These are phyloP conservation scores for Aspergillus sp. DNA, from an alignment of 2,329 filamentous ascomycete genomes.

Conservation along the genomic window DNA sequence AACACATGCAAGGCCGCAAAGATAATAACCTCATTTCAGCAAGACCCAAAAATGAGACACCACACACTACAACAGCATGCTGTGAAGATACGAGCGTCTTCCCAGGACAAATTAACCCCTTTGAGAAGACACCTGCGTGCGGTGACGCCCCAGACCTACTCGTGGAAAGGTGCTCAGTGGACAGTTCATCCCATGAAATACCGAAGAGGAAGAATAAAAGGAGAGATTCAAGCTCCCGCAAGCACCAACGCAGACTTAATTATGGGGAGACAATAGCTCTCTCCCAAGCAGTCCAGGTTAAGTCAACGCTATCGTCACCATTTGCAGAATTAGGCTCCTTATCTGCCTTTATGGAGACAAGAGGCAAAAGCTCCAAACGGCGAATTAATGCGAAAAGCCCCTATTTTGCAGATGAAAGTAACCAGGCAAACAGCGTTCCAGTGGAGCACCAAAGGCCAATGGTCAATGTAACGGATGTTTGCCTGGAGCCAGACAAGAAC, in stretches of 20 bases:
- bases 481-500: not conserved
- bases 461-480: not conserved
- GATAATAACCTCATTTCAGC: too few species aligned
- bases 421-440: not conserved
- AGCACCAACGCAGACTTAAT: not conserved
- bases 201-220: not conserved
- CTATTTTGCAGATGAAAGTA: slow-evolving; percentile 13
- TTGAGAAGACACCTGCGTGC: too few species aligned
- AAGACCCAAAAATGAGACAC: too few species aligned
- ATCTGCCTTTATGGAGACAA: slow-evolving; percentile 45
- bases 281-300: slow-evolving; percentile 6
- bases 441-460: not conserved
- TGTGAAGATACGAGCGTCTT: too few species aligned
- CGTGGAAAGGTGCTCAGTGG: too few species aligned
- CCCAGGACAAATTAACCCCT: too few species aligned
- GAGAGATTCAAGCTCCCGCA: not conserved
- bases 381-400: slow-evolving; percentile 17
- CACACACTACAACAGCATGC: too few species aligned
- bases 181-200: too few species aligned
- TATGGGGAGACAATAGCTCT: not conserved
- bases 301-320: not conserved
- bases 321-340: slow-evolving; percentile 37
- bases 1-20: too few species aligned
- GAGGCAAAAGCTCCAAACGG: slow-evolving; percentile 27
- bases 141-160: too few species aligned